Percentiles rank a stretch among this genome's conserved stretches.
Conservation (phyloP, 2,329 filamentous ascomycete genomes). For the Trichoderma oligosporum region DNA sequence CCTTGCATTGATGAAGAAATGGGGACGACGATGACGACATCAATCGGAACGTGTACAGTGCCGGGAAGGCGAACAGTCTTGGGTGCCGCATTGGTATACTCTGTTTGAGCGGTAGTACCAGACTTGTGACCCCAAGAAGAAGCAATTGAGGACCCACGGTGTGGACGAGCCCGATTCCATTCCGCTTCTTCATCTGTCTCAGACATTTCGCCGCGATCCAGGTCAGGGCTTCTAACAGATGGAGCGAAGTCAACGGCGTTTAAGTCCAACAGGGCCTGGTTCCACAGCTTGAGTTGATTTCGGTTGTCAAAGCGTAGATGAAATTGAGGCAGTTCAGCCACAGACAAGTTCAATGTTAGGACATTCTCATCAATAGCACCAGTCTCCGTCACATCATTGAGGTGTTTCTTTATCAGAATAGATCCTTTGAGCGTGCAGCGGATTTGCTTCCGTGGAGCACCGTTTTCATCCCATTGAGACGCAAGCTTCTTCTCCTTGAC, state of each 20-base stretch:
- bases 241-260: constrained; percentile 62
- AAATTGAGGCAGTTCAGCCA: constrained; percentile 88
- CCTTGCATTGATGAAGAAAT: constrained; percentile 99
- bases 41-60: constrained; percentile 81
- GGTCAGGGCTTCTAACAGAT: constrained; percentile 66
- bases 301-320: constrained; percentile 85
- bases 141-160: constrained; percentile 75
- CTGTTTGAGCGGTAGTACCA: constrained; percentile 81
- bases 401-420: constrained; percentile 95
- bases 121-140: constrained; percentile 82
- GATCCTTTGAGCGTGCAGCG: constrained; percentile 93
- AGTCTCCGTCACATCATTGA: constrained; percentile 79
- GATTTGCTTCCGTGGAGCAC: constrained; percentile 55
- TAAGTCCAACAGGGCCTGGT: constrained; percentile 78
- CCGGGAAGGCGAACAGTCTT: constrained; percentile 40
- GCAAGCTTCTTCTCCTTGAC: constrained; percentile 90
- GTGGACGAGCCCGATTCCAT: constrained; percentile 61
- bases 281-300: constrained; percentile 84
- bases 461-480: constrained; percentile 58
- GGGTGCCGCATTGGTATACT: constrained; percentile 73
- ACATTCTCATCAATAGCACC: constrained; percentile 71
- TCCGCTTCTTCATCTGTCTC: constrained; percentile 82
- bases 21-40: constrained; percentile 93
- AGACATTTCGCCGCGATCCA: constrained; percentile 71
- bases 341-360: constrained; percentile 84